Conservation (phyloP, 768 basidiomycete species). For the Leccinum imitatum region DNA sequence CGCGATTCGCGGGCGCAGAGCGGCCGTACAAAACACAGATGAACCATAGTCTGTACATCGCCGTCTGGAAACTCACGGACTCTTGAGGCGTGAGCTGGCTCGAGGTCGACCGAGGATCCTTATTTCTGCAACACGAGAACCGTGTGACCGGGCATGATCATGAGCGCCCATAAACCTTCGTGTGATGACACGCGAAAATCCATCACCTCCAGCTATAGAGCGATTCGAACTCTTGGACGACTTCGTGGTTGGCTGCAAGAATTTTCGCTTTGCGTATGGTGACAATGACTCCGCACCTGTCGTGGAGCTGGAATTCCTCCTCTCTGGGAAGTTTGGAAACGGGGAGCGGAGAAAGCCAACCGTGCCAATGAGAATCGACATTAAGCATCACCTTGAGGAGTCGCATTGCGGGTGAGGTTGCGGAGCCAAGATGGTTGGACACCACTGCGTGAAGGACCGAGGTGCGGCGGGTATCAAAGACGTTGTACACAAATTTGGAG, state of each 20-base stretch:
- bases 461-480: conserved; percentile 11
- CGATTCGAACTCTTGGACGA: conserved; percentile 15
- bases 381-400: conserved; percentile 16
- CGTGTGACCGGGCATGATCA: background rate
- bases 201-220: conserved; percentile 26
- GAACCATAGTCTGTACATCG: background rate
- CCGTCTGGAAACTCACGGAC: background rate
- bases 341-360: conserved; percentile 10
- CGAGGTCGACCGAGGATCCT: conserved; percentile 31
- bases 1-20: background rate
- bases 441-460: conserved; percentile 16
- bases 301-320: conserved; percentile 1
- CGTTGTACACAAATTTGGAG: conserved; percentile 19
- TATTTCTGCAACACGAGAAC: conserved; percentile 29
- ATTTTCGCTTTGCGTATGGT: conserved; percentile 13
- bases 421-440: conserved; percentile 16
- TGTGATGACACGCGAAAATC: background rate
- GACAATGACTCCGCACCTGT: background rate
- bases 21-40: background rate
- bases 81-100: background rate
- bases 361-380: conserved; percentile 16
- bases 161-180: conserved; percentile 3
- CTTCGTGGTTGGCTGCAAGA: conserved; percentile 15
- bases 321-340: conserved; percentile 14
- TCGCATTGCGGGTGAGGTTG: conserved; percentile 10